Conservation (phyloP, 2,329 filamentous ascomycete species). For the Trichophyton schoenleinii region DNA sequence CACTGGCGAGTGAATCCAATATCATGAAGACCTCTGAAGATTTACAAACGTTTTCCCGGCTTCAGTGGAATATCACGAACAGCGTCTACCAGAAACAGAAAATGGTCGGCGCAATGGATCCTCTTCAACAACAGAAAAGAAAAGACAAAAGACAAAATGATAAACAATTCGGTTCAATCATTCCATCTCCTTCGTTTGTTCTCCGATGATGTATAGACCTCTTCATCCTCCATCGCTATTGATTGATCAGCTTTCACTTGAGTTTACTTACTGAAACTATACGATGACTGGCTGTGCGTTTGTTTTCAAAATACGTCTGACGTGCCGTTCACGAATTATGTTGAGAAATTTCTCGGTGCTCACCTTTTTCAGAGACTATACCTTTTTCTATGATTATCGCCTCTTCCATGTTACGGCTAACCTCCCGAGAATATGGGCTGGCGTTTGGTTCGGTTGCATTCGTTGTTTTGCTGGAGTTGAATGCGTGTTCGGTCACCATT, state of each 20-base stretch:
- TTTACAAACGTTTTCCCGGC: too few species aligned
- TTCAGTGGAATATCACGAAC: not conserved
- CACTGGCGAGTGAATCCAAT: too few species aligned
- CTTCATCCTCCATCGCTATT: not conserved
- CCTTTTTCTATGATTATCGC: not conserved
- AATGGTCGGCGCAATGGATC: not conserved
- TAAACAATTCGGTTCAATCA: not conserved
- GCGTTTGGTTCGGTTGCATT: not conserved
- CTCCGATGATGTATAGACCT: not conserved
- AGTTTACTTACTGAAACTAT: not conserved
- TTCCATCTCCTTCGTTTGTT: not conserved
- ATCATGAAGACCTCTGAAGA: too few species aligned
- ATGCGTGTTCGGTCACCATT: not conserved
- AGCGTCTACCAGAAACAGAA: not conserved
- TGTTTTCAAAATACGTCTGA: not conserved
- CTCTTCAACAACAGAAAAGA: not conserved
- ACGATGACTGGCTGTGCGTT: not conserved
- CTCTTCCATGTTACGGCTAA: not conserved
- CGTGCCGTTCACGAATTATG: not conserved
- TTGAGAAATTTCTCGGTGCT: not conserved
- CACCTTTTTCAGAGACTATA: not conserved
- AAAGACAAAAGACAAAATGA: not conserved
- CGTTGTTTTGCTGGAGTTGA: not conserved
- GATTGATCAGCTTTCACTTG: not conserved
- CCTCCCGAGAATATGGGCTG: not conserved